phyloP scores from a whole-genome alignment of 1,284 basidiomycete genomes.

The Cryptococcus sp. region DNA sequence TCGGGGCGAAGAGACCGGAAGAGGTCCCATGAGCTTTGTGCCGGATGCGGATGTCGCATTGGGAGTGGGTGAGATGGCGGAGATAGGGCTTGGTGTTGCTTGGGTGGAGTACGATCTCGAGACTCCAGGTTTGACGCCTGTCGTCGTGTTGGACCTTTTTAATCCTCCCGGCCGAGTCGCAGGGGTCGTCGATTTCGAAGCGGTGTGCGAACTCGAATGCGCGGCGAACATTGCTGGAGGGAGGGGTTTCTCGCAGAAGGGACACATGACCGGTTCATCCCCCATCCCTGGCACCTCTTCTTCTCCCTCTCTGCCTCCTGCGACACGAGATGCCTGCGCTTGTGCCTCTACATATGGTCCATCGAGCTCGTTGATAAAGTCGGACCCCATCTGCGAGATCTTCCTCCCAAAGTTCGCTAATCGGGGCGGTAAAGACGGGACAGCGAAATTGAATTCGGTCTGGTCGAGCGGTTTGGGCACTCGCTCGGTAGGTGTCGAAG shows the following conservation, averaged over 20 bases:
- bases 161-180: neutral
- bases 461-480: too few relatives aligned
- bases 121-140: neutral
- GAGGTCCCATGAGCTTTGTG: too few relatives aligned
- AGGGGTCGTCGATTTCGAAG: neutral
- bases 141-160: neutral
- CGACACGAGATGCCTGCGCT: neutral
- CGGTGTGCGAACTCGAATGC: constrained; percentile 1
- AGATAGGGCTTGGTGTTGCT: too few relatives aligned
- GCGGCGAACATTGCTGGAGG: constrained; percentile 24
- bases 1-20: too few relatives aligned
- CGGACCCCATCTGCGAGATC: constrained; percentile 25
- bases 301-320: neutral
- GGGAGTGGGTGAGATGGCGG: too few relatives aligned
- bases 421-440: constrained; percentile 18
- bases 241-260: constrained; percentile 37
- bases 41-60: too few relatives aligned
- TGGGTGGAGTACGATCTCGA: too few relatives aligned
- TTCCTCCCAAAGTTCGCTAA: constrained; percentile 25
- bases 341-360: neutral
- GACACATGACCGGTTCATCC: constrained; percentile 37
- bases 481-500: too few relatives aligned
- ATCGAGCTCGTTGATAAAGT: constrained; percentile 16
- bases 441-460: constrained; percentile 4
- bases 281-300: constrained; percentile 27